Conservation (phyloP, 2,329 filamentous ascomycete genomes). For the Ascochyta koolunga region DNA sequence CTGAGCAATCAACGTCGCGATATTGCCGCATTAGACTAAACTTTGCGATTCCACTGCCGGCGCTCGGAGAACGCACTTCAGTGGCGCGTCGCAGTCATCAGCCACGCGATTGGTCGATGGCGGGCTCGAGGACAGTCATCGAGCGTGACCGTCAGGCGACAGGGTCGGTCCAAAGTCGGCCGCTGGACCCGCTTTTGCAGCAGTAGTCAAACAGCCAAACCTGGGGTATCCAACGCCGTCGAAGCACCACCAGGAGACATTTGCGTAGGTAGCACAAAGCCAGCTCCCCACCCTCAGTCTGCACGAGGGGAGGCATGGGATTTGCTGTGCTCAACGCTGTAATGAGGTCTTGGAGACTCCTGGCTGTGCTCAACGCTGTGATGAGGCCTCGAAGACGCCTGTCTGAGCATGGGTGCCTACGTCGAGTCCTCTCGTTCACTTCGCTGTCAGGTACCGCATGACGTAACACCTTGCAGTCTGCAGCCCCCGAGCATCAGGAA, state of each 20-base stretch:
- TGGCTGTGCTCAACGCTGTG: background rate
- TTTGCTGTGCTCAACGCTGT: background rate
- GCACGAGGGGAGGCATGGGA: background rate
- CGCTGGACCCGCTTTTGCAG: conserved; percentile 9
- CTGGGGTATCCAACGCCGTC: conserved; percentile 14
- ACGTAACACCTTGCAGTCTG: conserved; percentile 5
- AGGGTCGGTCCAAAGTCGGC: conserved; percentile 4
- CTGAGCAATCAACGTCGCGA: conserved; percentile 18
- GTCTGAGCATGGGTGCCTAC: background rate
- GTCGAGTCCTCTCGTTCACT: background rate
- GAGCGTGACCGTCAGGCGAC: conserved; percentile 14
- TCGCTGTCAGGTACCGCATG: background rate
- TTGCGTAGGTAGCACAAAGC: background rate
- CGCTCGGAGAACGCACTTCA: conserved; percentile 17
- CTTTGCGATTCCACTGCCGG: conserved; percentile 13
- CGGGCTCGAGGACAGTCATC: conserved; percentile 6
- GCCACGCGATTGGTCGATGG: conserved; percentile 8
- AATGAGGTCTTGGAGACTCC: too few species aligned
- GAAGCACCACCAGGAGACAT: conserved; percentile 8
- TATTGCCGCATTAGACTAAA: conserved; percentile 16
- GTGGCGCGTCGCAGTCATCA: conserved; percentile 14
- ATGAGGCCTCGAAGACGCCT: background rate
- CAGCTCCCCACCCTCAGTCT: background rate
- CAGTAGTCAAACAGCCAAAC: conserved; percentile 17
- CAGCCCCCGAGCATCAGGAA: conserved; percentile 2